These are phyloP conservation scores for Phytopythium mirpurense DNA, from an alignment of 352 stramenopile species.

Conservation along the genomic window DNA sequence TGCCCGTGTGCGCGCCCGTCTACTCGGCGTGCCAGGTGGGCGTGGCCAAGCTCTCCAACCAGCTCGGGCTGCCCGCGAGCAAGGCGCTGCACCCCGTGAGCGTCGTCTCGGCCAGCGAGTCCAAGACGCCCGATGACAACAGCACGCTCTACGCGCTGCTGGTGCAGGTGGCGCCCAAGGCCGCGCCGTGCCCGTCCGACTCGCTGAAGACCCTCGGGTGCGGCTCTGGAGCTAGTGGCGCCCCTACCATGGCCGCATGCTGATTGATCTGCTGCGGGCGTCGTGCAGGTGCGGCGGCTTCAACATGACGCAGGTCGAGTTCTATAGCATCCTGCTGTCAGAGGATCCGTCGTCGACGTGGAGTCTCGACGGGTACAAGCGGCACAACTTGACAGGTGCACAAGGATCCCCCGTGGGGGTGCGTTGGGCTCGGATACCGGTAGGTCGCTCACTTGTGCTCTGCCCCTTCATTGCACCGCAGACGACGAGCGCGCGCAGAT, in stretches of 20 bases:
- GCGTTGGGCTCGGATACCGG: no score
- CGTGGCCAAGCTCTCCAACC: slow-evolving; percentile 45
- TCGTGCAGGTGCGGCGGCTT: slow-evolving; percentile 39
- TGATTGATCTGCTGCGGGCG: not conserved
- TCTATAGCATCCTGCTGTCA: slow-evolving; percentile 61
- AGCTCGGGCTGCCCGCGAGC: slow-evolving; percentile 19
- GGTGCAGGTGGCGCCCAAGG: slow-evolving; percentile 47
- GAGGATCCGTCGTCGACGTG: slow-evolving; percentile 24
- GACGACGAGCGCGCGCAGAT: slow-evolving; percentile 49
- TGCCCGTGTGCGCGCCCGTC: slow-evolving; percentile 28
- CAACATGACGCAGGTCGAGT: slow-evolving; percentile 50
- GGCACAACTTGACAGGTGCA: slow-evolving; percentile 42
- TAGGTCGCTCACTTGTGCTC: no score
- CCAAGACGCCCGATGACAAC: slow-evolving; percentile 24
- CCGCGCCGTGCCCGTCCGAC: slow-evolving; percentile 40
- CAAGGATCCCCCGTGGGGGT: slow-evolving; percentile 1
- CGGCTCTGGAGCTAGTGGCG: not conserved
- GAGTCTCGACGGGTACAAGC: slow-evolving; percentile 54
- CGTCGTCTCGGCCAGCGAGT: slow-evolving; percentile 62
- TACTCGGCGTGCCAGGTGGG: slow-evolving; percentile 42
- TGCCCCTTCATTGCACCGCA: no score
- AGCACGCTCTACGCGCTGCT: slow-evolving; percentile 48
- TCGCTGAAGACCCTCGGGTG: not conserved
- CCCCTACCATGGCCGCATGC: no score
- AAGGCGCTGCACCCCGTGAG: slow-evolving; percentile 41